Percentiles rank a stretch among this genome's conserved stretches.
Evolutionary conservation across 805 yeast genomes (phyloP).

Genomic region (Hanseniaspora taiwanica): DNA sequence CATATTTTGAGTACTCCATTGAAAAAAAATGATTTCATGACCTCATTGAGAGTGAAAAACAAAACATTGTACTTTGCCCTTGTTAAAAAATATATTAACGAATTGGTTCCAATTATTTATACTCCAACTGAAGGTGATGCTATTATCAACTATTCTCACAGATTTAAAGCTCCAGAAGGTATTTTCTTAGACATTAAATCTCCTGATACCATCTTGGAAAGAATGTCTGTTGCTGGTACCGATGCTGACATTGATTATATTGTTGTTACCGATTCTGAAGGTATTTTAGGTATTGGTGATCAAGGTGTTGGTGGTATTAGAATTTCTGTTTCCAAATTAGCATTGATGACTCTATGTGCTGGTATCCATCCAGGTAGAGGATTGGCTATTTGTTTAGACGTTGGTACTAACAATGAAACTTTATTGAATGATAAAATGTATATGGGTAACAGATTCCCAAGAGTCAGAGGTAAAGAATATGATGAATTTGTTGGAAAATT

Average conservation of each 20-base stretch:
- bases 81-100: slow-evolving; percentile 78
- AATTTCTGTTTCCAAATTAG: slow-evolving; percentile 83
- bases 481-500: slow-evolving; percentile 75
- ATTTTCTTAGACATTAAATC: slow-evolving; percentile 78
- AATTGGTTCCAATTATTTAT: slow-evolving; percentile 71
- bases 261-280: slow-evolving; percentile 92
- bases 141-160: slow-evolving; percentile 78
- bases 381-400: slow-evolving; percentile 81
- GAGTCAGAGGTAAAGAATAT: slow-evolving; percentile 78
- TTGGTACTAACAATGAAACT: slow-evolving; percentile 81
- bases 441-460: slow-evolving; percentile 79
- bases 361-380: slow-evolving; percentile 95
- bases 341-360: slow-evolving; percentile 90
- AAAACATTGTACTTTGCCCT: slow-evolving; percentile 81
- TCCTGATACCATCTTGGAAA: slow-evolving; percentile 64
- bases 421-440: slow-evolving; percentile 73
- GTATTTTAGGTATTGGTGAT: slow-evolving; percentile 94
- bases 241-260: slow-evolving; percentile 89
- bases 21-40: slow-evolving; percentile 87
- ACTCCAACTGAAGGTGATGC: slow-evolving; percentile 95
- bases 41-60: slow-evolving; percentile 83
- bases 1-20: slow-evolving; percentile 69
- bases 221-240: slow-evolving; percentile 53
- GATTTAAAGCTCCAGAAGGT: slow-evolving; percentile 93
- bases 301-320: slow-evolving; percentile 97